phyloP scores from a whole-genome alignment of 495 filamentous ascomycete genomes.

The Penicillium fimorum region DNA sequence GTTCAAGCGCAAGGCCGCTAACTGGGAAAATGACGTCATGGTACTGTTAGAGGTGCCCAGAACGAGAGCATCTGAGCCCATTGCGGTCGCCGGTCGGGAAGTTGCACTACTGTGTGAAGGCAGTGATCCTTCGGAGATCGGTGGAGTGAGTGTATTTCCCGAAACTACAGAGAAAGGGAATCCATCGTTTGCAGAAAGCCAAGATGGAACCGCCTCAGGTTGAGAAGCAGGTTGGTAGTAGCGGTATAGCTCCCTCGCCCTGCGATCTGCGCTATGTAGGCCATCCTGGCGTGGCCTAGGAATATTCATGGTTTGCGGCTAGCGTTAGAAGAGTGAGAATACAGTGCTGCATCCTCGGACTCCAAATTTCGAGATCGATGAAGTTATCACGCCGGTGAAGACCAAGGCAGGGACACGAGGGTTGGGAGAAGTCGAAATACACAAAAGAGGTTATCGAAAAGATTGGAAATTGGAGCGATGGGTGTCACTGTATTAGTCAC shows the following conservation, averaged over 20 bases:
- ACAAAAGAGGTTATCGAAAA: conserved; percentile 9
- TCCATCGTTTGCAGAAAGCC: conserved; percentile 17
- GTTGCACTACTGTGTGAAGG: conserved; percentile 13
- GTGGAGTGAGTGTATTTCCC: conserved; percentile 12
- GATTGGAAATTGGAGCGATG: not conserved
- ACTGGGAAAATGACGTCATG: conserved; percentile 47
- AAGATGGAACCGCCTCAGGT: conserved; percentile 19
- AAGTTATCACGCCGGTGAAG: not conserved
- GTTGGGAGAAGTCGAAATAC: not conserved
- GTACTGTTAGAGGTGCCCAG: conserved; percentile 50
- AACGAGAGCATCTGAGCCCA: conserved; percentile 20
- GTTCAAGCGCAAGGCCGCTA: conserved; percentile 44
- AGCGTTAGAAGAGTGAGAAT: conserved; percentile 7
- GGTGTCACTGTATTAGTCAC: not conserved
- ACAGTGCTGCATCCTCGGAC: conserved; percentile 19
- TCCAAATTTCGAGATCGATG: conserved; percentile 31
- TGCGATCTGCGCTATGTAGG: conserved; percentile 25
- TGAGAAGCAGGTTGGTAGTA: conserved; percentile 35
- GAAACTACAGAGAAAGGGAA: conserved; percentile 7
- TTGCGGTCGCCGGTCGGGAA: conserved; percentile 17
- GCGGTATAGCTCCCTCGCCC: conserved; percentile 41
- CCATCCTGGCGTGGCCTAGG: conserved; percentile 7
- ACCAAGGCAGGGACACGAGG: not conserved
- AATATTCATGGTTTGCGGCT: conserved; percentile 19
- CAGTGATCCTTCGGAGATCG: conserved; percentile 11